Evolutionary conservation across 805 yeast genomes (phyloP).

Genomic region (Barnettozyma pratensis): DNA sequence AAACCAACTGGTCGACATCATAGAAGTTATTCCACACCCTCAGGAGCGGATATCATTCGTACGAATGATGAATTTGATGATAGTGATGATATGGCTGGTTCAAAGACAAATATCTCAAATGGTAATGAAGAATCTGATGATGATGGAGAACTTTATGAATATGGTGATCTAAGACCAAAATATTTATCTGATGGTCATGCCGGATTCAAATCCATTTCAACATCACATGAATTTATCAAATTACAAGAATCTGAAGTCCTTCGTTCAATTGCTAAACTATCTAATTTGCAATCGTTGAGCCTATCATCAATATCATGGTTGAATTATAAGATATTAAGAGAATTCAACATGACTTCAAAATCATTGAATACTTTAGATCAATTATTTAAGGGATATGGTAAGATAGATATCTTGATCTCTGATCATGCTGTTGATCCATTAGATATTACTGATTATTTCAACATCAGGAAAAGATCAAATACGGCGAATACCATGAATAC

Average conservation of each 20-base stretch:
- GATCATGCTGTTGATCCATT: conserved; percentile 3
- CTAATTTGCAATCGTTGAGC: conserved; percentile 28
- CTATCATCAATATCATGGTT: conserved; percentile 45
- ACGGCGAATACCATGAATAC: neutral
- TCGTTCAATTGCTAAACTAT: conserved; percentile 28
- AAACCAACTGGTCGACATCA: neutral
- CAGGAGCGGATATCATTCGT: neutral
- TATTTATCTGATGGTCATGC: conserved; percentile 21
- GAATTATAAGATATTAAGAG: conserved; percentile 32
- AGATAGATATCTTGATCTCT: neutral
- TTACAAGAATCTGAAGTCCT: conserved; percentile 22
- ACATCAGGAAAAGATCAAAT: neutral
- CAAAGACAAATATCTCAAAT: neutral
- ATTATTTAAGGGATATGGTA: neutral
- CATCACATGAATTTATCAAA: conserved; percentile 18
- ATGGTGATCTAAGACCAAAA: neutral
- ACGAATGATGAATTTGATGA: neutral
- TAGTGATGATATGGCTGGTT: neutral
- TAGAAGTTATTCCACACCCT: neutral
- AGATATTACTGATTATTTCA: neutral
- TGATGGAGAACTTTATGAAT: neutral
- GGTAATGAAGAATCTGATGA: neutral
- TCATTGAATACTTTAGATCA: conserved; percentile 3
- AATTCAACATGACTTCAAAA: conserved; percentile 21
- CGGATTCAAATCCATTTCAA: conserved; percentile 14